phyloP scores from a whole-genome alignment of 2,329 filamentous ascomycete genomes.

The Stachybotrys chlorohalonatus region DNA sequence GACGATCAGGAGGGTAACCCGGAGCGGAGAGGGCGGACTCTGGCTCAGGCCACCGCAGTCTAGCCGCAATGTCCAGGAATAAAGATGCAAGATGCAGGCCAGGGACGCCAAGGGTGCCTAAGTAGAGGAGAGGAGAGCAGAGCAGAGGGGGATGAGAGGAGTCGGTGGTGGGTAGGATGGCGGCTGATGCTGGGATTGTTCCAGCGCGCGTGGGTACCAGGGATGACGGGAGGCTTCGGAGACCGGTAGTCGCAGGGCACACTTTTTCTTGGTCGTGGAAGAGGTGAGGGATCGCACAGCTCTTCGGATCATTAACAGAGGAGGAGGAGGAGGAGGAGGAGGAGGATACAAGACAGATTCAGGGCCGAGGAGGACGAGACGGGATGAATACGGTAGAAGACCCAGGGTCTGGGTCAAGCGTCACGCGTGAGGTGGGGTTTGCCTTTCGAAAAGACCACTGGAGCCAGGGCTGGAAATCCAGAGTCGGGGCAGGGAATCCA shows the following conservation, averaged over 20 bases:
- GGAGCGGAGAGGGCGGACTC: background rate
- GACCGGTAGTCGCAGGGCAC: background rate
- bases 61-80: background rate
- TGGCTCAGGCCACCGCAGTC: background rate
- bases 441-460: too few species aligned
- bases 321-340: background rate
- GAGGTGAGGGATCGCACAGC: too few species aligned
- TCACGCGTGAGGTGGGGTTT: background rate
- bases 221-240: constrained; percentile 4
- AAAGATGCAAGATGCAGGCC: background rate
- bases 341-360: background rate
- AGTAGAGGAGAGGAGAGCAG: background rate
- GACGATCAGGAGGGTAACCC: background rate
- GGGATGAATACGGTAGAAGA: background rate
- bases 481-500: background rate
- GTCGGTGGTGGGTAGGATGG: background rate
- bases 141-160: background rate
- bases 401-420: background rate
- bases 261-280: background rate
- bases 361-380: background rate
- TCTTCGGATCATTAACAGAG: background rate
- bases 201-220: constrained; percentile 7
- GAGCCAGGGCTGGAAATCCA: background rate
- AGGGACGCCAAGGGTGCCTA: background rate
- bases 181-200: background rate